phyloP scores from a whole-genome alignment of 495 filamentous ascomycete genomes.

The Tuber indicum region DNA sequence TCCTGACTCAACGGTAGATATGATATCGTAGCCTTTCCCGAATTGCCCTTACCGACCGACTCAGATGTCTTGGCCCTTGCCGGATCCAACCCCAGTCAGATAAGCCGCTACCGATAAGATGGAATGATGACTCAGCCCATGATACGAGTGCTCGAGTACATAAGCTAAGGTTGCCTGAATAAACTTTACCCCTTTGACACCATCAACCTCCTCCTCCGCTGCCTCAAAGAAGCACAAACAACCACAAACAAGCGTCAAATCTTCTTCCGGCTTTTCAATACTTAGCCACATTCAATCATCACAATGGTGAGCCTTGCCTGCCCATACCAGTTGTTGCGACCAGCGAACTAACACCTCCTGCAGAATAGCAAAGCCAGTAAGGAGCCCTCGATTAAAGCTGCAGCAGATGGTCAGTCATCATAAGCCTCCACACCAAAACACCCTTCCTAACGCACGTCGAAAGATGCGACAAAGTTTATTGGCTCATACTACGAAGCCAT shows the following conservation, averaged over 20 bases:
- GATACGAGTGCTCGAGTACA: background rate
- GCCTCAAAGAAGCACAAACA: too few species aligned
- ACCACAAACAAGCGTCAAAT: background rate
- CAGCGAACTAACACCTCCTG: slow-evolving; percentile 8
- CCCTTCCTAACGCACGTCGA: background rate
- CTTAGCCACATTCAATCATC: background rate
- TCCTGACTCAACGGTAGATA: background rate
- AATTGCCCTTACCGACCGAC: background rate
- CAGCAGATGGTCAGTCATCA: slow-evolving; percentile 32
- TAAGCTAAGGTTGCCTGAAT: background rate
- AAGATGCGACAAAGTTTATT: slow-evolving; percentile 49
- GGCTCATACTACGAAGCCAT: slow-evolving; percentile 54
- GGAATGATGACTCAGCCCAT: background rate
- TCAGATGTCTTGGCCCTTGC: background rate
- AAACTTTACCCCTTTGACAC: background rate
- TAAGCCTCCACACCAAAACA: background rate
- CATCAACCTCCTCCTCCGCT: background rate
- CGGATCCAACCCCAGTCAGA: background rate
- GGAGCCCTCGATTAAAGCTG: slow-evolving; percentile 30
- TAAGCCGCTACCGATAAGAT: background rate
- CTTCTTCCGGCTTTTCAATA: background rate
- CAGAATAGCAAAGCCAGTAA: slow-evolving; percentile 24
- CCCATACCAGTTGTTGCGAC: background rate
- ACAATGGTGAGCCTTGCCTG: background rate
- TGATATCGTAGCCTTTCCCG: background rate